These are phyloP conservation scores for Trichosporon coremiiforme DNA, from an alignment of 1,284 basidiomycete genomes.

Conservation along the genomic window DNA sequence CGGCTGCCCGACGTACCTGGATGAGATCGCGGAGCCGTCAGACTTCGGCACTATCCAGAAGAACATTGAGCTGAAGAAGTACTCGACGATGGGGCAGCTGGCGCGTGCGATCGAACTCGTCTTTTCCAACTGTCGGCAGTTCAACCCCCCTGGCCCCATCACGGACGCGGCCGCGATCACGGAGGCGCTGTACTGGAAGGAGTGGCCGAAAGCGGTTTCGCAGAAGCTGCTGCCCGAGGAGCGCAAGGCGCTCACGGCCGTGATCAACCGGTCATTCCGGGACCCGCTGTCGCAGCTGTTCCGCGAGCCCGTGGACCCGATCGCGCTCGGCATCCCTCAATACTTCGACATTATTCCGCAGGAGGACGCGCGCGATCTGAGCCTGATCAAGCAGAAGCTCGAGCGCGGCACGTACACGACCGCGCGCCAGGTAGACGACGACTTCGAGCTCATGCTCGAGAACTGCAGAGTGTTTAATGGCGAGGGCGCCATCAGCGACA, in stretches of 20 bases:
- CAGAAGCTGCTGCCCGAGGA: slow-evolving; percentile 75
- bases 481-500: slow-evolving; percentile 42
- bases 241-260: slow-evolving; percentile 73
- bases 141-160: slow-evolving; percentile 71
- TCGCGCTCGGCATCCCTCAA: slow-evolving; percentile 45
- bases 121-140: slow-evolving; percentile 80
- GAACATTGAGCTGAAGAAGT: slow-evolving; percentile 67
- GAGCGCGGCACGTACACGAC: slow-evolving; percentile 58
- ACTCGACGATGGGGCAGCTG: slow-evolving; percentile 78
- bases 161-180: slow-evolving; percentile 73
- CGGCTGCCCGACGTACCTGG: slow-evolving; percentile 89
- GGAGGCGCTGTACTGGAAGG: slow-evolving; percentile 75
- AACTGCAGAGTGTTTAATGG: slow-evolving; percentile 54
- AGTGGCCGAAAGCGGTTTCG: slow-evolving; percentile 80
- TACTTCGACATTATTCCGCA: slow-evolving; percentile 53
- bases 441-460: slow-evolving; percentile 53
- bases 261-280: slow-evolving; percentile 72
- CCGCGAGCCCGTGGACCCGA: slow-evolving; percentile 65
- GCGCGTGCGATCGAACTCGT: slow-evolving; percentile 79
- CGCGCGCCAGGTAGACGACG: slow-evolving; percentile 49
- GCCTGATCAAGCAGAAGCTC: slow-evolving; percentile 77
- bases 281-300: slow-evolving; percentile 77
- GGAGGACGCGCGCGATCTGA: slow-evolving; percentile 82
- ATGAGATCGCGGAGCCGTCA: slow-evolving; percentile 94
- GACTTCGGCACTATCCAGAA: slow-evolving; percentile 82